These are phyloP conservation scores for Basidioascus undulatus DNA, from an alignment of 768 basidiomycete species.

Conservation along the genomic window DNA sequence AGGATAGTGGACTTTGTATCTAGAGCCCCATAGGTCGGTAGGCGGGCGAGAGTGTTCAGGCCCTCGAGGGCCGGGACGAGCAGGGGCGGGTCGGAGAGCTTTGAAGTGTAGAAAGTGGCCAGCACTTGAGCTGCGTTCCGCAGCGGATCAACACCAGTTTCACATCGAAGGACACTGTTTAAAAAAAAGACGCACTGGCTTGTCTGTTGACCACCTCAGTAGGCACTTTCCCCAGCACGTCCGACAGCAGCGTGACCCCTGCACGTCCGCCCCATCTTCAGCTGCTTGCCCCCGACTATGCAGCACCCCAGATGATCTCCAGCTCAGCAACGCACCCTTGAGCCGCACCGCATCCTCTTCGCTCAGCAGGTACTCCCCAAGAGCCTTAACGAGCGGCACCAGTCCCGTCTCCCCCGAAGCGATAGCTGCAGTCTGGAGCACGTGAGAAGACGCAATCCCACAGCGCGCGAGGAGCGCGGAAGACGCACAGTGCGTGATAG, in stretches of 20 bases:
- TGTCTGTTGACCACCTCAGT: conserved; percentile 45
- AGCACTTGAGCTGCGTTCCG: conserved; percentile 50
- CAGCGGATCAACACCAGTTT: not conserved
- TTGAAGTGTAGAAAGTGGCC: conserved; percentile 55
- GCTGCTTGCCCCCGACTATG: not conserved
- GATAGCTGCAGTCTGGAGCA: conserved; percentile 28
- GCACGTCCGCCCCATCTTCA: not conserved
- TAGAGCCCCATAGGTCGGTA: conserved; percentile 35
- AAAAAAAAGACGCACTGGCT: conserved; percentile 32
- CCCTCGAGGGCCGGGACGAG: conserved; percentile 62
- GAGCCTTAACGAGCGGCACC: conserved; percentile 55
- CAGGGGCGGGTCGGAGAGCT: conserved; percentile 50
- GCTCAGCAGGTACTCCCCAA: conserved; percentile 69
- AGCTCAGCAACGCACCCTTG: conserved; percentile 33
- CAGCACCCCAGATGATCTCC: not conserved
- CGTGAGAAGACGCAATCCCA: too few relatives aligned
- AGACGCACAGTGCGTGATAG: too few relatives aligned
- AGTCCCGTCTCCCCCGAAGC: conserved; percentile 34
- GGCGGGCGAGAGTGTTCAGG: conserved; percentile 35
- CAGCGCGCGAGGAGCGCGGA: too few relatives aligned
- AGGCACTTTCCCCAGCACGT: conserved; percentile 38
- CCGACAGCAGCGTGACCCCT: conserved; percentile 70
- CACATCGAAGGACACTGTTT: not conserved
- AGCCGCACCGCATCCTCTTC: conserved; percentile 53
- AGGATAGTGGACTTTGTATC: conserved; percentile 37